phyloP scores from a whole-genome alignment of 1,284 basidiomycete species.

The Ganoderma lucidum region DNA sequence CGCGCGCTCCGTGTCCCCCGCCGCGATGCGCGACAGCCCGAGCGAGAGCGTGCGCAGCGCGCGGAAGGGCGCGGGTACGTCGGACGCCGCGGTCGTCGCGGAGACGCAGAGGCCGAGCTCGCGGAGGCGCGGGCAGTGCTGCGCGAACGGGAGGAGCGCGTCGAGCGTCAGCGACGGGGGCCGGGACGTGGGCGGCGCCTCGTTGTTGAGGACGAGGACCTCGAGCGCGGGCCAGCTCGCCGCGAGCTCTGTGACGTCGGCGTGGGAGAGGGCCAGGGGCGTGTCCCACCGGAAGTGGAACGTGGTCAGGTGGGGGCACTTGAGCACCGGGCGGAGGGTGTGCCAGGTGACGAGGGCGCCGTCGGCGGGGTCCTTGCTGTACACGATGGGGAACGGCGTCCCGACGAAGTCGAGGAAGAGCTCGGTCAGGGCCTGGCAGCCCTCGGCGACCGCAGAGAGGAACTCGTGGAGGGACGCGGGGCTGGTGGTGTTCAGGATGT shows the following conservation, averaged over 20 bases:
- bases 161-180: constrained; percentile 53
- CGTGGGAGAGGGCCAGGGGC: constrained; percentile 55
- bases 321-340: constrained; percentile 57
- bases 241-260: constrained; percentile 59
- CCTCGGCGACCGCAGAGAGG: constrained; percentile 51
- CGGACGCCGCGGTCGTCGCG: constrained; percentile 31
- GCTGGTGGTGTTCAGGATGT: constrained; percentile 46
- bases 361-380: constrained; percentile 19
- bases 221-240: constrained; percentile 57
- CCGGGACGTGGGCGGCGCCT: constrained; percentile 48
- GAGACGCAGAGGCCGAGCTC: constrained; percentile 62
- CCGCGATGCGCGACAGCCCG: constrained; percentile 56
- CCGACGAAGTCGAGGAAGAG: constrained; percentile 46
- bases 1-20: constrained; percentile 44
- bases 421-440: constrained; percentile 53
- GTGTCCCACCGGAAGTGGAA: constrained; percentile 63
- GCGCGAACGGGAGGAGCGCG: constrained; percentile 60
- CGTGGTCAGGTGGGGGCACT: constrained; percentile 50
- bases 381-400: constrained; percentile 21
- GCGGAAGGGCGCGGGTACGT: constrained; percentile 4
- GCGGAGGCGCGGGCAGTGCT: constrained; percentile 58
- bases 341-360: constrained; percentile 51
- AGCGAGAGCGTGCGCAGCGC: constrained; percentile 35
- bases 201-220: constrained; percentile 55
- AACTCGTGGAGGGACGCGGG: constrained; percentile 52